Evolutionary conservation across 805 yeast species (phyloP), one percentile per base, ranked within the genome.

Genomic region (Grigorovia jiainica): DNA sequence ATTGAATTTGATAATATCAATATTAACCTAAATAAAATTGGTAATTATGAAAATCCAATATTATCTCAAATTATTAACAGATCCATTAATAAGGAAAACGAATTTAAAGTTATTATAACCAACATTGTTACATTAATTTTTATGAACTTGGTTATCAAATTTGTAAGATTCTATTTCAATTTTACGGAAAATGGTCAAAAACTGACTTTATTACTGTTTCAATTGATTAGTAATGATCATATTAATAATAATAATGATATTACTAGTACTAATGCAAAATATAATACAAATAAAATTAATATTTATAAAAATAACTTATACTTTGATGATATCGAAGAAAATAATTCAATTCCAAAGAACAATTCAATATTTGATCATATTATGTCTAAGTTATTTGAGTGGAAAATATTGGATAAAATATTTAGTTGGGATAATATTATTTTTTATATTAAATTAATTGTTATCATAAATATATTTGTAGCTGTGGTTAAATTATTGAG

Each of bases 11-110:
- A n/a, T n/a, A n/a, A n/a, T n/a, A n/a, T n/a, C n/a, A n/a, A n/a
- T n/a, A n/a, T n/a, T n/a, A n/a, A n/a, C n/a, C n/a, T n/a, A n/a
- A n/a, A n/a, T 9, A 29, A n/a, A 37, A 29, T 56, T 16, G 60
- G 61, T 7, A 49, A 47, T 36, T 60, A 49, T 43, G 64, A 60
- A 47, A 60, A 52, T 40, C 63, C 63, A 11, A 49, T 53, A 6
- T 39, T 63, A 19, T 36, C 45, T 6, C 52, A 54, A 36, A 49
- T 66, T 21, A 60, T 64, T 21, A 46, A 53, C 9, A 53, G 70
- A 40, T 56, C 67, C 13, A 60, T 67, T 7, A 70, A 68, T 43
- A 70, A 67, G 46, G 74, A 70, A 48, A 51, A 60, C 7, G 67
- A 65, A 40, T 50, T 66, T 4, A 59, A 56, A 42, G 57, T 54